phyloP scores from a whole-genome alignment of 2,329 filamentous ascomycete species.

The Dactylellina leptospora region DNA sequence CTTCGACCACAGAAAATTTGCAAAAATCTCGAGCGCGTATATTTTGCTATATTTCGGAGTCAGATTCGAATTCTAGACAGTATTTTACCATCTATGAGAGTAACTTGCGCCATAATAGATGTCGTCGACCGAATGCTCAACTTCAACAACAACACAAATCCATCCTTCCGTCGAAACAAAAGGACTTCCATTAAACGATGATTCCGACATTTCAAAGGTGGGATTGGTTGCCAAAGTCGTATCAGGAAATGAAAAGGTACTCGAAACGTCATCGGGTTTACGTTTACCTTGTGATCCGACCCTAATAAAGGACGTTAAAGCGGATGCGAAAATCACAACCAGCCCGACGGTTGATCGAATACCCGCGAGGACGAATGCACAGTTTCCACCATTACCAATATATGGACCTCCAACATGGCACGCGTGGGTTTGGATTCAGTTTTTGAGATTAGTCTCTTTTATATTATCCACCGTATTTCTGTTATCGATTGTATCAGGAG shows the following conservation, averaged over 20 bases:
- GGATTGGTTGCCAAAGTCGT: conserved; percentile 38
- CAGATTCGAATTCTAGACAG: too few species aligned
- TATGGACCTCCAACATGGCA: conserved; percentile 77
- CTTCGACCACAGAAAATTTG: too few species aligned
- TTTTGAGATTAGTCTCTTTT: conserved; percentile 74
- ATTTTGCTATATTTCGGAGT: too few species aligned
- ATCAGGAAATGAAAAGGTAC: conserved; percentile 39
- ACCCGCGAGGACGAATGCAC: conserved; percentile 75
- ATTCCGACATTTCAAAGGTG: conserved; percentile 18
- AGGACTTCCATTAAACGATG: conserved; percentile 8
- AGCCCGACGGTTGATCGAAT: conserved; percentile 60
- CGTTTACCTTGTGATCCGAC: conserved; percentile 23
- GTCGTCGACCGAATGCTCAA: too few species aligned
- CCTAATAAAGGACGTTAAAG: conserved; percentile 12
- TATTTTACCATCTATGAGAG: too few species aligned
- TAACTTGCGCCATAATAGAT: too few species aligned
- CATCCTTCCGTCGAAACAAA: conserved; percentile 30
- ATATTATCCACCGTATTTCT: conserved; percentile 82
- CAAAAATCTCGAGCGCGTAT: too few species aligned
- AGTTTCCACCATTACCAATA: conserved; percentile 84
- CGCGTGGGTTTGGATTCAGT: conserved; percentile 72
- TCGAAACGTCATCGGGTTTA: conserved; percentile 33
- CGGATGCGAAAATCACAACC: conserved; percentile 18
- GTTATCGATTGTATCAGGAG: conserved; percentile 76
- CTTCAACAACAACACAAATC: conserved; percentile 23